phyloP scores from a whole-genome alignment of 148 eudicot species.

The Tetragonia tetragonoides region DNA sequence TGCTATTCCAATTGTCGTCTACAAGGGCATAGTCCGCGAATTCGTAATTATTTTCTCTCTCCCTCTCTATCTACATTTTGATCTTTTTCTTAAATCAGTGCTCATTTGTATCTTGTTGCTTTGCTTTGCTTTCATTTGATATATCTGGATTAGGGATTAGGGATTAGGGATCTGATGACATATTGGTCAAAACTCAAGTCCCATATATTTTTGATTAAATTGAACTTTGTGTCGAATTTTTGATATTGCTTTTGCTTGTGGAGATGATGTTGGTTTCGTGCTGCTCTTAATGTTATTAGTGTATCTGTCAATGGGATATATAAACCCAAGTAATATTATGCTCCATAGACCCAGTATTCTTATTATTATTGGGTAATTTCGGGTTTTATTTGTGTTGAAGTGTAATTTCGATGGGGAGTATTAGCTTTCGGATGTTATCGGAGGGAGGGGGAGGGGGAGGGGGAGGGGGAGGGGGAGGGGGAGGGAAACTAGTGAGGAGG shows the following conservation, averaged over 20 bases:
- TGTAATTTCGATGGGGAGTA: no score
- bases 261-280: background rate
- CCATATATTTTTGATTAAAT: background rate
- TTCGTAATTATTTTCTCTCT: slow-evolving; percentile 69
- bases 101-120: background rate
- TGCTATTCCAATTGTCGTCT: slow-evolving; percentile 71
- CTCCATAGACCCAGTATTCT: background rate
- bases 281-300: no score
- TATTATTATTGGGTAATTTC: background rate
- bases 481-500: no score
- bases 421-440: no score
- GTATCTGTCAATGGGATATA: no score
- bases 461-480: no score
- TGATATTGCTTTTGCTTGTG: background rate
- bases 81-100: background rate
- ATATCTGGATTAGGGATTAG: background rate
- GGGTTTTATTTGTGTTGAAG: background rate
- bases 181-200: background rate
- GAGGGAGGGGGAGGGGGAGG: no score
- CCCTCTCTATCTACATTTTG: slow-evolving; percentile 5
- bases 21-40: slow-evolving; percentile 93
- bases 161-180: slow-evolving; percentile 11
- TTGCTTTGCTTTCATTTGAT: background rate
- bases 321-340: no score
- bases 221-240: background rate